phyloP scores from a whole-genome alignment of 495 filamentous ascomycete genomes.

The Cladorrhinum samala region DNA sequence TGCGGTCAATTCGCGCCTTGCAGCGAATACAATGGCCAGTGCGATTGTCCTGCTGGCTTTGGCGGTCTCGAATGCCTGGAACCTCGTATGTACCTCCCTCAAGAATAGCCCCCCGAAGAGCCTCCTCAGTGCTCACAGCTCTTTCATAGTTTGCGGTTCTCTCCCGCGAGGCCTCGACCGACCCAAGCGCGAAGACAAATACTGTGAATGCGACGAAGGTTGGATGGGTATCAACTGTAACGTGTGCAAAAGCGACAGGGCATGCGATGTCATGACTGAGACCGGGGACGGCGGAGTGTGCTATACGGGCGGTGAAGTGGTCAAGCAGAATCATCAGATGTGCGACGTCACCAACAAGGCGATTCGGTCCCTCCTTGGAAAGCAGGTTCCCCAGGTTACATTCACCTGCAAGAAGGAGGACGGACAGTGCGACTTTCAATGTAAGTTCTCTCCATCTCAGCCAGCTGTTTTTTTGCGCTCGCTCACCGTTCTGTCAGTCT shows the following conservation, averaged over 20 bases:
- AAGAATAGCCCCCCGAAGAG: background rate
- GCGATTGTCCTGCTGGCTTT: slow-evolving; percentile 83
- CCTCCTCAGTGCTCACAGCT: slow-evolving; percentile 6
- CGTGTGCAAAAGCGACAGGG: slow-evolving; percentile 75
- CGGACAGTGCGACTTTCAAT: slow-evolving; percentile 85
- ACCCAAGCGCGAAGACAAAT: slow-evolving; percentile 56
- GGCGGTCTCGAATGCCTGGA: slow-evolving; percentile 86
- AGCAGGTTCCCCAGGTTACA: slow-evolving; percentile 81
- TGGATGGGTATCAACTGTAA: slow-evolving; percentile 99
- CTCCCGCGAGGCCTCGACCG: slow-evolving; percentile 72
- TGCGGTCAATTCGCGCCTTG: slow-evolving; percentile 86
- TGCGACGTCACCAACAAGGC: slow-evolving; percentile 94
- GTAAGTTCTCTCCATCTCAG: slow-evolving; percentile 40
- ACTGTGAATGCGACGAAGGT: slow-evolving; percentile 84
- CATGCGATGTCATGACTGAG: slow-evolving; percentile 81
- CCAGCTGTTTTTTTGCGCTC: background rate
- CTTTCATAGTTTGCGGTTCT: slow-evolving; percentile 67
- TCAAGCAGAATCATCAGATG: slow-evolving; percentile 94
- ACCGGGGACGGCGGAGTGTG: slow-evolving; percentile 73
- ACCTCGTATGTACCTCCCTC: slow-evolving; percentile 48
- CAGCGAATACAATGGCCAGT: slow-evolving; percentile 82
- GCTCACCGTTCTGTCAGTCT: slow-evolving; percentile 59
- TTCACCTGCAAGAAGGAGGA: slow-evolving; percentile 78
- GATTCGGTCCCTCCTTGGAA: slow-evolving; percentile 80
- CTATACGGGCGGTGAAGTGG: slow-evolving; percentile 81